Percentiles rank a stretch among this genome's conserved stretches.
phyloP scores from a whole-genome alignment of 2,329 filamentous ascomycete species.

The Torrubiella hemipterigena region DNA sequence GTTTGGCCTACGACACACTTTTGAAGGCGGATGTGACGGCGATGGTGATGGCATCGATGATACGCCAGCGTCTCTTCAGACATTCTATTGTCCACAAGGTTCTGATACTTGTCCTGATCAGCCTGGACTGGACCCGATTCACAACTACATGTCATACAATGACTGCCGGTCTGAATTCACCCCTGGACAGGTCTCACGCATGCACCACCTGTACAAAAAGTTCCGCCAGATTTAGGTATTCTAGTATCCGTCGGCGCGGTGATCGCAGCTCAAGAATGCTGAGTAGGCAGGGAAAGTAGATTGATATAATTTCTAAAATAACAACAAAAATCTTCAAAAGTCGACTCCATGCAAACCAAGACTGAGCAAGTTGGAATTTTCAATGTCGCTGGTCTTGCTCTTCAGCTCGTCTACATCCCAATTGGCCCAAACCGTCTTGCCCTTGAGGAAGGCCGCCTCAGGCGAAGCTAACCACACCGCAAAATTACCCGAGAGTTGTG shows the following conservation, averaged over 20 bases:
- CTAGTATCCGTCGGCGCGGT: too few relatives aligned
- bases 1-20: not conserved
- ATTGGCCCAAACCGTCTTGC: slow-evolving; percentile 32
- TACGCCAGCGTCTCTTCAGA: not conserved
- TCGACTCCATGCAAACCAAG: too few relatives aligned
- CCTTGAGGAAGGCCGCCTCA: slow-evolving; percentile 33
- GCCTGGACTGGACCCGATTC: not conserved
- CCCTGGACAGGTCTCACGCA: not conserved
- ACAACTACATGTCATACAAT: not conserved
- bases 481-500: slow-evolving; percentile 27
- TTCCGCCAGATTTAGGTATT: too few relatives aligned
- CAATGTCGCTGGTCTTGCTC: slow-evolving; percentile 9
- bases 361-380: too few relatives aligned
- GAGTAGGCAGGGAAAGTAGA: too few relatives aligned
- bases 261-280: too few relatives aligned
- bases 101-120: not conserved
- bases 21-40: not conserved
- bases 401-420: slow-evolving; percentile 41
- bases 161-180: not conserved
- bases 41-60: not conserved
- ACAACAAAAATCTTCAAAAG: too few relatives aligned
- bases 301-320: too few relatives aligned
- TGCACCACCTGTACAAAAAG: not conserved
- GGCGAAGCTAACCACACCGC: slow-evolving; percentile 29
- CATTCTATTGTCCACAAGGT: not conserved